These are phyloP conservation scores for Rossbeevera mucosa DNA, from an alignment of 768 basidiomycete genomes.

Conservation along the genomic window DNA sequence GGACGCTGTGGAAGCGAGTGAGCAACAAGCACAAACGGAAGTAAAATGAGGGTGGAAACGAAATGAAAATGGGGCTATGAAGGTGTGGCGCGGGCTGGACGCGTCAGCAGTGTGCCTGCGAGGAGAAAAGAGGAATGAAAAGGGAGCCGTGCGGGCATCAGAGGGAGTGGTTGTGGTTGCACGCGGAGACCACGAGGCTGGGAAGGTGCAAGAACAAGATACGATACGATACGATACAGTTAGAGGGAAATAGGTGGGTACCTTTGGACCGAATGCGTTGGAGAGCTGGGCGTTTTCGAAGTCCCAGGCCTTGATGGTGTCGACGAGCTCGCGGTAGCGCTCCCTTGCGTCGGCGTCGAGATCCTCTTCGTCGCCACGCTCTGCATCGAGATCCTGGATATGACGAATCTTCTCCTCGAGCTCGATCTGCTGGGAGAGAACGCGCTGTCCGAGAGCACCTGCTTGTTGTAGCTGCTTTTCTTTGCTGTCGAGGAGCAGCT, in stretches of 20 bases:
- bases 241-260: conserved; percentile 24
- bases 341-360: conserved; percentile 65
- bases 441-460: conserved; percentile 88
- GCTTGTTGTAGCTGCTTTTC: conserved; percentile 90
- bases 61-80: neutral
- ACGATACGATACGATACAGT: neutral
- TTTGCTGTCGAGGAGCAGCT: conserved; percentile 79
- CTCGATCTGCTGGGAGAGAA: conserved; percentile 90
- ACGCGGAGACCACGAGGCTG: conserved; percentile 16
- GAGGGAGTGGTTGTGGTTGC: neutral
- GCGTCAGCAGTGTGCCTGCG: neutral
- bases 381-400: conserved; percentile 66
- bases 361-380: conserved; percentile 59
- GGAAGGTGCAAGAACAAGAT: neutral
- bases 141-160: too few relatives aligned
- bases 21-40: conserved; percentile 1
- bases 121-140: neutral
- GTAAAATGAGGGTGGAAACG: neutral
- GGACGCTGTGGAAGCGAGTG: conserved; percentile 32
- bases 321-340: conserved; percentile 71
- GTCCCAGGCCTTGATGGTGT: conserved; percentile 75
- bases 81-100: neutral
- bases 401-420: conserved; percentile 84
- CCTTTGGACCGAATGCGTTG: conserved; percentile 60
- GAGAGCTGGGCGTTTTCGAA: conserved; percentile 73